Base-by-base conservation (phyloP, 2,329 filamentous ascomycete genomes). In the Ceratocystis destructans region DNA sequence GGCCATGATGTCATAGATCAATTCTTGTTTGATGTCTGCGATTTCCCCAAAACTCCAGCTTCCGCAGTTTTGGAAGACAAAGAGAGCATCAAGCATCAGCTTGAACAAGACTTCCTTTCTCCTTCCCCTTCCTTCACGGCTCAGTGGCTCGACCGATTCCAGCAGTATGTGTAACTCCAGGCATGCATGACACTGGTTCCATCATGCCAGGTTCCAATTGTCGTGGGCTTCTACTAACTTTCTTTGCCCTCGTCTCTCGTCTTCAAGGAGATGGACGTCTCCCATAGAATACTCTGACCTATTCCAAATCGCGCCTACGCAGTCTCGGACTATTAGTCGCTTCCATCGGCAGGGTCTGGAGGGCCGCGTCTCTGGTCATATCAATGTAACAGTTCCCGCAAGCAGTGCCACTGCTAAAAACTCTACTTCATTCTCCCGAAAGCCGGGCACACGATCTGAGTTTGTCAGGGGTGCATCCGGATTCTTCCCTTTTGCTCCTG, bases 371-470 rank as follows among this genome's bases (percentile, higher is more conserved):
- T 96, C 90, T 7, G 92, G 92, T 63, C 97, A 99, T 76, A 88
- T 87, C 73, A 94, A 96, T 74, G 89, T 97, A 63, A 96, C 94
- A 0, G 86, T 97, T 7, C 90, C 93, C 4, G 90, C 90, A 44
- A 89, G 86, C 72, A 95, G 88, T 71, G 90, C 89, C 17, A 96
- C 89, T 17, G 93, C 91, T 61, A 99, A 96, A 77, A 96, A 96
- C 73, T 96, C 91, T 2, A 97, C 92, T 0, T 96, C 91, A 4
- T 80, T 96, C 50, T 79, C 89, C 17, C 84, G 94, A 59, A 95
- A 95, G 73, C 93, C 93, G 2, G 93, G 90, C 15, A 87, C 85
- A 67, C 84, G 89, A 69, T 90, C 89, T 37, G 92, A 97, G 62
- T 96, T 97, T 75, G 92, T 97, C 12, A 83, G 93, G 69, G 94